These are phyloP conservation scores for Myrmaecium sp. DNA, from an alignment of 2,329 filamentous ascomycete genomes.

Conservation along the genomic window DNA sequence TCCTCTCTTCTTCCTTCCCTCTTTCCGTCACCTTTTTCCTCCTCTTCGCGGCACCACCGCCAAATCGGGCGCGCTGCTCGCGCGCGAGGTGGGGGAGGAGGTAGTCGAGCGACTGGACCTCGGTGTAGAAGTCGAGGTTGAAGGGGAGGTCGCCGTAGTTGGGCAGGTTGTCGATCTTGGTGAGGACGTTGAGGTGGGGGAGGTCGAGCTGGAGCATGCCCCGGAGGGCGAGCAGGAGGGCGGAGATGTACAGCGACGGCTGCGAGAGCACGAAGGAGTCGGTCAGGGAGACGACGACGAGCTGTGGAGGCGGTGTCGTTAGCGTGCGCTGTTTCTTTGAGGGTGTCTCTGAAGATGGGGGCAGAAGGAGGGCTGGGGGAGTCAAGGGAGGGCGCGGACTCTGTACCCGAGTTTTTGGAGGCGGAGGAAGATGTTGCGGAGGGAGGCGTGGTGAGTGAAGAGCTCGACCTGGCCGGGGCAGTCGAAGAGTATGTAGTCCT, in stretches of 20 bases:
- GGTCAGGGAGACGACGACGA: slow-evolving; percentile 83
- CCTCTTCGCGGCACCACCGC: background rate
- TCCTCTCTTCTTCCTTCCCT: slow-evolving; percentile 1
- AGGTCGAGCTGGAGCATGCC: slow-evolving; percentile 98
- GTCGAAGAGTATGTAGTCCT: slow-evolving; percentile 90
- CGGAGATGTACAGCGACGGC: slow-evolving; percentile 88
- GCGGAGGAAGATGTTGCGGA: slow-evolving; percentile 81
- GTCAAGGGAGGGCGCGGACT: slow-evolving; percentile 39
- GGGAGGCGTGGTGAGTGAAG: slow-evolving; percentile 83
- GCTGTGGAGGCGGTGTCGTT: slow-evolving; percentile 36
- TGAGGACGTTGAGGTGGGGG: slow-evolving; percentile 86
- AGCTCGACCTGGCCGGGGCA: slow-evolving; percentile 95
- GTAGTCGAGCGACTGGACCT: slow-evolving; percentile 83
- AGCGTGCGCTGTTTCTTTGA: slow-evolving; percentile 10
- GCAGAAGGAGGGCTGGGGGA: slow-evolving; percentile 2
- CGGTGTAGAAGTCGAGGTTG: slow-evolving; percentile 93
- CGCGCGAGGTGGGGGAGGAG: slow-evolving; percentile 64
- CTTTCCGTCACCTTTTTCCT: background rate
- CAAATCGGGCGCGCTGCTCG: slow-evolving; percentile 36
- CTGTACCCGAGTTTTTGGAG: slow-evolving; percentile 84
- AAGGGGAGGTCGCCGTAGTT: slow-evolving; percentile 78
- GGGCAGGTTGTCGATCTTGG: slow-evolving; percentile 88
- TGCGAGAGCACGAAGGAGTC: slow-evolving; percentile 88
- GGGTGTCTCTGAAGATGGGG: slow-evolving; percentile 1
- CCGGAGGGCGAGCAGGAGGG: slow-evolving; percentile 77